Conservation (phyloP, 2,329 filamentous ascomycete genomes). For the Didymella pomorum region DNA sequence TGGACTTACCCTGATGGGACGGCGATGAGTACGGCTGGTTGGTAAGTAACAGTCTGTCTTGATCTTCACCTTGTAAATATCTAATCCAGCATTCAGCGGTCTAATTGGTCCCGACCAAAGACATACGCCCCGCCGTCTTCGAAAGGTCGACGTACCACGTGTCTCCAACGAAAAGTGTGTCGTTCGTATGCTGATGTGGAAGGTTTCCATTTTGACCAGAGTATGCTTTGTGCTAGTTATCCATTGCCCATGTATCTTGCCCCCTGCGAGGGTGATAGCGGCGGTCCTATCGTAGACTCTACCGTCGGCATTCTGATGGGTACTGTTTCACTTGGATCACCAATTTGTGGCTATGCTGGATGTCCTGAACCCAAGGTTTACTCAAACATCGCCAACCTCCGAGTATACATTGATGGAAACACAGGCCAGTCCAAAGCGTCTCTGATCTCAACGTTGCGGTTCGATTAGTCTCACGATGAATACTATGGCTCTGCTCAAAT, state of each 20-base stretch:
- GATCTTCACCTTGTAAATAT: not conserved
- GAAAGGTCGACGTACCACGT: not conserved
- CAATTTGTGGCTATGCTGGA: not conserved
- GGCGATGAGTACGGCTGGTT: not conserved
- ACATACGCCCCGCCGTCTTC: not conserved
- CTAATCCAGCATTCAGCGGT: not conserved
- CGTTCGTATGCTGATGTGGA: not conserved
- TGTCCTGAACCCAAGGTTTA: not conserved
- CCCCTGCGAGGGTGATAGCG: not conserved
- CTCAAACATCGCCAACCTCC: not conserved
- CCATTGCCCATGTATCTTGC: not conserved
- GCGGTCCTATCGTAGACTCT: not conserved
- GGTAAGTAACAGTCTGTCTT: not conserved
- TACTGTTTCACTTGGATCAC: not conserved
- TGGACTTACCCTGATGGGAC: not conserved
- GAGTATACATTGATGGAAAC: not conserved
- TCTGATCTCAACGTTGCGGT: not conserved
- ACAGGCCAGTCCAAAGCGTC: not conserved
- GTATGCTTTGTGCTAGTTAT: not conserved
- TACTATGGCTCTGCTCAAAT: not conserved
- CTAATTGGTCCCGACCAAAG: not conserved
- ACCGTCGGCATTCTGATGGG: not conserved
- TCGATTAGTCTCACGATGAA: not conserved
- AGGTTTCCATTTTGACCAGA: not conserved
- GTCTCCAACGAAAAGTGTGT: not conserved